Evolutionary conservation across 1,284 basidiomycete species (phyloP).

Genomic region (Cryptococcus floricola): DNA sequence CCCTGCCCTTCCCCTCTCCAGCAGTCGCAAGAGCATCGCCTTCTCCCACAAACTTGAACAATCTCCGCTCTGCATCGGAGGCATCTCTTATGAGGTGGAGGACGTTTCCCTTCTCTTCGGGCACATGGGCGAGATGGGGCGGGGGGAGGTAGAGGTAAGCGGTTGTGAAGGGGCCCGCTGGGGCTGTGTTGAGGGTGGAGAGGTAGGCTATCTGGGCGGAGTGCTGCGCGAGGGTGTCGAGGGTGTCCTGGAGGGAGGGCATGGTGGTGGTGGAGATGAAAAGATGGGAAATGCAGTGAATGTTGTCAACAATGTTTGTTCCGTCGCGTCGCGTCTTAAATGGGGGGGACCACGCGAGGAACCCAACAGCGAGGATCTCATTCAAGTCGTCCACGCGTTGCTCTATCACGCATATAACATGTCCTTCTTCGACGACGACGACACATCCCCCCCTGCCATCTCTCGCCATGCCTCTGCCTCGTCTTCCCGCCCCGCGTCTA

Average conservation of each 20-base stretch:
- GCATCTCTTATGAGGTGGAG: conserved; percentile 43
- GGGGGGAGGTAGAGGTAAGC: conserved; percentile 32
- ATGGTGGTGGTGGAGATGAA: conserved; percentile 10
- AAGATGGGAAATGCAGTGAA: no score
- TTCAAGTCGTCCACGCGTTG: no score
- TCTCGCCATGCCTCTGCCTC: neutral
- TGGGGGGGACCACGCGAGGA: no score
- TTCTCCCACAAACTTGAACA: conserved; percentile 44
- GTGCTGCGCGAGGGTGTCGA: conserved; percentile 32
- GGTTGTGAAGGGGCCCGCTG: conserved; percentile 37
- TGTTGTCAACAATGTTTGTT: no score
- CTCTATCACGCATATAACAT: neutral
- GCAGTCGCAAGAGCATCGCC: neutral
- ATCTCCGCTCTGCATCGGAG: conserved; percentile 31
- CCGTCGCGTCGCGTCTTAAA: no score
- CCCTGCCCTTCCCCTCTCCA: conserved; percentile 7
- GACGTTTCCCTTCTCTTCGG: conserved; percentile 15
- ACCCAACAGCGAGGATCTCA: no score
- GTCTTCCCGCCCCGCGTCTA: conserved; percentile 8
- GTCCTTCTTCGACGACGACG: conserved; percentile 19
- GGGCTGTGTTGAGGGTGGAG: conserved; percentile 25
- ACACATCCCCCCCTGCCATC: neutral
- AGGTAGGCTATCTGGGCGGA: conserved; percentile 33
- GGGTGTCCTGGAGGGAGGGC: conserved; percentile 39
- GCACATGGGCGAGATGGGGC: neutral